Base-by-base conservation (phyloP, 352 stramenopile species). In the Phytophthora citrophthora region DNA sequence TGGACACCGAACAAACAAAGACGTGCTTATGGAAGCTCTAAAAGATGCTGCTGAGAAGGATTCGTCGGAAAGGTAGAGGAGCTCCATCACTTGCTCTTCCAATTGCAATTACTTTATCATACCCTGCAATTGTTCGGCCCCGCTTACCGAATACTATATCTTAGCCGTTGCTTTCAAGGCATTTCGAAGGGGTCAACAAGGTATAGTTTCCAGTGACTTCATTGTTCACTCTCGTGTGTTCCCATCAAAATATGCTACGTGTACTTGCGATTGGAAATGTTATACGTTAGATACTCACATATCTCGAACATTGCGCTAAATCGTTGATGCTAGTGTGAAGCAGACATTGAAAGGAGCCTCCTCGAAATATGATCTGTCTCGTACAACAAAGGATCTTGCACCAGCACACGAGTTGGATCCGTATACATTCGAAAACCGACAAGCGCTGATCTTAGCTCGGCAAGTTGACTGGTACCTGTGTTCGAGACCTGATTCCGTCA, bases 1-100 rank as follows among this genome's bases (percentile, higher is more conserved):
- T 44, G 76, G 71, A 16, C 72, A 82, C 26, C 45, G 91, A 24
- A 94, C 86, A 24, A 93, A 96, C 72, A 92, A 89, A 59, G 88
- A 96, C 56, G 74, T 83, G 55, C 63, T 96, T 38, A 68, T 92
- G 79, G 72, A 88, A 66, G 70, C 61, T 49, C 56, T 75, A 53
- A 72, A 69, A 26, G 56, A 72, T 70, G 43, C 47, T 20, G 48
- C 26, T 32, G 50, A 48, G 24, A 75, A 79, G 26, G 38, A 66
- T 27, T 59, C 54, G n/a, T 15, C 57, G 9, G 52, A 55, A 68
- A 88, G 79, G 79, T 88, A 88, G 64, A 72, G 53, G 57, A 55
- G 56, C 54, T 31, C 15, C 15, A 26, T 29, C 27, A 12, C 16
- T 12, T 68, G 36, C 31, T 63, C 56, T 55, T 41, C 55, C 18